These are phyloP conservation scores for Chlamydomonas eustigma DNA, from an alignment of 139 green algal genomes.

Conservation along the genomic window DNA sequence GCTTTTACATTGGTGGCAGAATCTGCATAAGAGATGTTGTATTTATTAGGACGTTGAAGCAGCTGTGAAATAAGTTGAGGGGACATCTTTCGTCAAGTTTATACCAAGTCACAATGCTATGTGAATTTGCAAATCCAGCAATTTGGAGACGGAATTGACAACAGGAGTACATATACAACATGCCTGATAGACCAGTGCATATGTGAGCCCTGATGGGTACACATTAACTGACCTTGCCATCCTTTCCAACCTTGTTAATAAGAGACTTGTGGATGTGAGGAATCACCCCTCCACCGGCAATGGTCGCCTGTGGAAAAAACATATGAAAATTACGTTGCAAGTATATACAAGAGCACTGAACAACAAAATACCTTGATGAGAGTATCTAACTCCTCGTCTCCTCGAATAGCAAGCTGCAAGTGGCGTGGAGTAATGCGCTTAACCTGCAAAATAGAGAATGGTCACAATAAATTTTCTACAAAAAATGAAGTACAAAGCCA, in stretches of 20 bases:
- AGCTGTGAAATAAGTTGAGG: no score
- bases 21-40: no score
- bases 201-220: no score
- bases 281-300: slow-evolving; percentile 98
- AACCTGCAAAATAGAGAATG: slow-evolving; percentile 69
- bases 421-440: slow-evolving; percentile 99
- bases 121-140: no score
- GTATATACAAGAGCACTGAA: background rate
- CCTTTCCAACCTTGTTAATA: slow-evolving; percentile 22
- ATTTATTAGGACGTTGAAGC: no score
- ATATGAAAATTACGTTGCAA: background rate
- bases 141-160: no score
- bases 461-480: no score
- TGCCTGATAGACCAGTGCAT: no score
- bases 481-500: slow-evolving; percentile 7
- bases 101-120: no score
- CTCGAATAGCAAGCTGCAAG: slow-evolving; percentile 97
- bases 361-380: slow-evolving; percentile 89
- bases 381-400: slow-evolving; percentile 99
- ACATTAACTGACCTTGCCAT: background rate
- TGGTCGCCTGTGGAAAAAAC: slow-evolving; percentile 75
- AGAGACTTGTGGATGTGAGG: slow-evolving; percentile 99
- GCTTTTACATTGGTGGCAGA: no score
- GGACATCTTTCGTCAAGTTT: no score
- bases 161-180: no score